Percentiles rank a stretch among this genome's conserved stretches.
phyloP scores from a whole-genome alignment of 2,329 filamentous ascomycete genomes.

The Grosmannia clavigera region DNA sequence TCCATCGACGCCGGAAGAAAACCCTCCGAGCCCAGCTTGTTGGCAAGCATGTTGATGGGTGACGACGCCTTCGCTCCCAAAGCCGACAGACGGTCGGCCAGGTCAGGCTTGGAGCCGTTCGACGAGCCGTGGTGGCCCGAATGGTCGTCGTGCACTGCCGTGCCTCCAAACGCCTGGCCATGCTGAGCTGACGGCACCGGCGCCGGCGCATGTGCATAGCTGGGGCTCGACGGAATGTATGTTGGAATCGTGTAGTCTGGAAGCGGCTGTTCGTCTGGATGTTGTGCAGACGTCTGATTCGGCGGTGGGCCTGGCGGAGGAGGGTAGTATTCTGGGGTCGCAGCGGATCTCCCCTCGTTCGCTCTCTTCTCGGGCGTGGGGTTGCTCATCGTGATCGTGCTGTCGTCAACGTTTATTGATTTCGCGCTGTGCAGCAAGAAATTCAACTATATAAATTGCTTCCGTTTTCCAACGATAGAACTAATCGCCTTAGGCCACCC shows the following conservation, averaged over 20 bases:
- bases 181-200: background rate
- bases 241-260: constrained; percentile 15
- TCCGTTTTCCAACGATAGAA: background rate
- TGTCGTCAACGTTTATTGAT: background rate
- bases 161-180: background rate
- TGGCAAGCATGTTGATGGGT: constrained; percentile 69
- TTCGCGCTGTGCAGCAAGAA: background rate
- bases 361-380: background rate
- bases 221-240: constrained; percentile 10
- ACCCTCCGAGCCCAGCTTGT: constrained; percentile 70
- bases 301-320: background rate
- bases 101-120: constrained; percentile 9
- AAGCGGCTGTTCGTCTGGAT: constrained; percentile 16
- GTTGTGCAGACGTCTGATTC: constrained; percentile 11
- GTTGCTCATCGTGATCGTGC: background rate
- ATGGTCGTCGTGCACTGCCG: background rate
- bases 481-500: background rate
- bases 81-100: constrained; percentile 18
- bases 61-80: constrained; percentile 41
- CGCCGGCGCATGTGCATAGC: background rate
- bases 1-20: constrained; percentile 81
- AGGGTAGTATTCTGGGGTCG: constrained; percentile 7
- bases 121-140: background rate
- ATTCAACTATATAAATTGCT: background rate
- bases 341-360: background rate